Evolutionary conservation across 1,139 yeast genomes (phyloP), one percentile per base, ranked within the genome.

Genomic region (Geotrichum klebahnii): DNA sequence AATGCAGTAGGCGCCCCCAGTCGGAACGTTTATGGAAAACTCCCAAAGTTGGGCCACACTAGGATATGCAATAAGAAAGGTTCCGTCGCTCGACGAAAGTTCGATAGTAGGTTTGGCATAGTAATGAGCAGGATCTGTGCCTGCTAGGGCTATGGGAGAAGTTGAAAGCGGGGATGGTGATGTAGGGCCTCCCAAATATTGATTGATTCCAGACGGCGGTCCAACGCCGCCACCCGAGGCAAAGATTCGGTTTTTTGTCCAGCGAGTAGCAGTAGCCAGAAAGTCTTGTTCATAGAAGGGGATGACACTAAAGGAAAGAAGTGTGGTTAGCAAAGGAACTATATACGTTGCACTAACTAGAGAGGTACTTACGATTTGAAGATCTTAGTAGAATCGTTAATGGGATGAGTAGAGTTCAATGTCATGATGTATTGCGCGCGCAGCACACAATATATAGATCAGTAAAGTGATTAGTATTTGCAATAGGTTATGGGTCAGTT

Each of bases 231-330:
- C 41, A 37, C 41, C 41, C 14, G 41, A 37, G 5, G 41, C 36
- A 39, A 62, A 59, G 28, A 62, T 53, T 19, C 56, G 56, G 10
- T 57, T 52, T 39, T 56, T 58, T 6, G 66, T 62, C 65, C 65
- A 61, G 23, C 57, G 57, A 1, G 64, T 57, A 1, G 65, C 65
- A 10, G 62, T 50, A 3, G 63, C 37, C 22, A 62, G 48, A 24
- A 61, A 53, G 43, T 57, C 59, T 24, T 55, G 57, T 34, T 54
- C 57, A 23, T 54, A 54, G 48, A 59, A 59, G 26, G 60, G 51
- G 37, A 60, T 54, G 16, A 60, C 55, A 34, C 46, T 52, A 43
- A 24, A 2, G 5, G 24, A 26, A 26, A 26, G 9, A 33, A 9
- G 9, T 8, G 35, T 9, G 29, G 43, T 33, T 46, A 39, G 41